These are phyloP conservation scores for Kickxella alabastrina DNA, from an alignment of 192 early-diverging fungal species.

Conservation along the genomic window DNA sequence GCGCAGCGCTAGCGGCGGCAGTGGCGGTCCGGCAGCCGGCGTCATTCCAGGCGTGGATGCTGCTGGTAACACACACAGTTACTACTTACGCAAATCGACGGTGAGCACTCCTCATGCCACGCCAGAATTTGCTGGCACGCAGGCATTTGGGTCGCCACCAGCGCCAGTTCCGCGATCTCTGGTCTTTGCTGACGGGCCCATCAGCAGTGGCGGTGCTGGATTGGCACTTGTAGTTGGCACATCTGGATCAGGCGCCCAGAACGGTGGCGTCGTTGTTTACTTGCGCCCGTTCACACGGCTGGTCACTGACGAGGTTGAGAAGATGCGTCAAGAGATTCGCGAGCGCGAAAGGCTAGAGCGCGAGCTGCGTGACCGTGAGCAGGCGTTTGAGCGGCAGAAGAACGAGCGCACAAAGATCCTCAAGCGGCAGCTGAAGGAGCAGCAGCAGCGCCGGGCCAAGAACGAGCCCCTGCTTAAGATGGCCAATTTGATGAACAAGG, in stretches of 20 bases:
- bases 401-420: constrained; percentile 52
- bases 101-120: neutral
- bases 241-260: neutral
- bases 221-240: constrained; percentile 3
- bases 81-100: constrained; percentile 26
- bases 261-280: constrained; percentile 4
- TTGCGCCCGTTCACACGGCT: constrained; percentile 46
- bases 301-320: constrained; percentile 60
- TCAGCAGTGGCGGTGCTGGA: too few relatives aligned
- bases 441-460: constrained; percentile 54
- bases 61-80: too few relatives aligned
- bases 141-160: constrained; percentile 43
- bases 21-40: neutral
- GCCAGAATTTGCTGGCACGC: constrained; percentile 7
- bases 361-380: constrained; percentile 57
- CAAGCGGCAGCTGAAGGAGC: constrained; percentile 54
- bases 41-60: neutral
- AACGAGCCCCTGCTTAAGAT: constrained; percentile 55
- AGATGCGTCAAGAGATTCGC: constrained; percentile 61
- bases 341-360: constrained; percentile 63
- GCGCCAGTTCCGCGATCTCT: constrained; percentile 44
- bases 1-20: constrained; percentile 11
- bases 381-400: constrained; percentile 46
- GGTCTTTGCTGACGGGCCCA: constrained; percentile 22
- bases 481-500: constrained; percentile 53